These are phyloP conservation scores for Colletotrichum echinochloae DNA, from an alignment of 2,329 filamentous ascomycete genomes.

Conservation along the genomic window DNA sequence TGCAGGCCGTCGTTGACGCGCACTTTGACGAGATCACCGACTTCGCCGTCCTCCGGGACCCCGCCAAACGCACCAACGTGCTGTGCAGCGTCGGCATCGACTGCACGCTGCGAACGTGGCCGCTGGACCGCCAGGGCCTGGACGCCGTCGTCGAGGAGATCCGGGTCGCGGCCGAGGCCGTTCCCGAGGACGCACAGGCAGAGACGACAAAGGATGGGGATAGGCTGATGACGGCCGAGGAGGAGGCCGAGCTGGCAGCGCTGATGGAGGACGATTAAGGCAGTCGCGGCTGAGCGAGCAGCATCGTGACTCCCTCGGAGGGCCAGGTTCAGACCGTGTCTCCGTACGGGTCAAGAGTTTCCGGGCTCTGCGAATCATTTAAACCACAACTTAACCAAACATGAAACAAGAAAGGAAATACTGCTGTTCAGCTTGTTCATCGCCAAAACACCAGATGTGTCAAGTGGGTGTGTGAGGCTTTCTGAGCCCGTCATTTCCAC, in stretches of 20 bases:
- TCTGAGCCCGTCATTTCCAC: not conserved
- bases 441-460: not conserved
- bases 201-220: slow-evolving; percentile 64
- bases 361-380: not conserved
- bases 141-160: slow-evolving; percentile 62
- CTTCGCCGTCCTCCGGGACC: slow-evolving; percentile 70
- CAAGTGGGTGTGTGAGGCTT: not conserved
- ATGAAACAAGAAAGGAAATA: not conserved
- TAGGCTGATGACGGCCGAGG: slow-evolving; percentile 81
- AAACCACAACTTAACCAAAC: not conserved
- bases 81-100: slow-evolving; percentile 91
- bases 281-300: not conserved
- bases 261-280: slow-evolving; percentile 79
- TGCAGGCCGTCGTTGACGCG: slow-evolving; percentile 80
- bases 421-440: not conserved
- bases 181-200: slow-evolving; percentile 63
- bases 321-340: no score
- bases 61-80: slow-evolving; percentile 52
- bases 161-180: slow-evolving; percentile 57
- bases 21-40: slow-evolving; percentile 96
- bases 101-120: slow-evolving; percentile 88
- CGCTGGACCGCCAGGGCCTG: slow-evolving; percentile 71
- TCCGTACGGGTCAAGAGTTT: not conserved
- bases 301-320: not conserved
- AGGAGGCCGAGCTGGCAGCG: slow-evolving; percentile 92